Conservation (phyloP, 345 rosid species). For the Aurinia saxatilis region DNA sequence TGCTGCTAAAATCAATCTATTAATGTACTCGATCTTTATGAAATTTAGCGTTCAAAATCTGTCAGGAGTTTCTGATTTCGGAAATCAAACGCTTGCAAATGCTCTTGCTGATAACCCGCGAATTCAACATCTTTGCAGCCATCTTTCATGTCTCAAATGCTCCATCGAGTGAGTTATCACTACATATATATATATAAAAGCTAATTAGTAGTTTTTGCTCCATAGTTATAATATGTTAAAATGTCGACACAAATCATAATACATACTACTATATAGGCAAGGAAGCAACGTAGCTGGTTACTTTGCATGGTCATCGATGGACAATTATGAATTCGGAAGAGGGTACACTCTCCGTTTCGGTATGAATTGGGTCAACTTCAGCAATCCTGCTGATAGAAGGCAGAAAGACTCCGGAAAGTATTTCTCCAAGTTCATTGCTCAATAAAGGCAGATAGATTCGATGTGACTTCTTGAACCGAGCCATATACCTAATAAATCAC, state of each 20-base stretch:
- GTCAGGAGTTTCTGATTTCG: constrained; percentile 18
- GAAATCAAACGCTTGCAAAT: not conserved
- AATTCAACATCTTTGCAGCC: constrained; percentile 19
- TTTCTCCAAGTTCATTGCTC: constrained; percentile 29
- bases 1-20: no score
- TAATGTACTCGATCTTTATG: no score
- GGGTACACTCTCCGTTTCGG: constrained; percentile 23
- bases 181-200: no score
- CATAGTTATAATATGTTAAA: no score
- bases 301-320: constrained; percentile 24
- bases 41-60: no score
- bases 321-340: constrained; percentile 21
- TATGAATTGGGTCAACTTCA: constrained; percentile 28
- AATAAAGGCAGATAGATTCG: not conserved
- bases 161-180: constrained; percentile 15
- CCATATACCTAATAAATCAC: no score
- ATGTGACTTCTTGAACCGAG: no score
- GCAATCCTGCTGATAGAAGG: constrained; percentile 16
- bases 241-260: no score
- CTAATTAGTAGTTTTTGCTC: no score
- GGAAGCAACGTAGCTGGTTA: constrained; percentile 13
- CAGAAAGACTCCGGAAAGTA: constrained; percentile 25
- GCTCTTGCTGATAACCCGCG: constrained; percentile 20
- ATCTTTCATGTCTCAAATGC: constrained; percentile 23
- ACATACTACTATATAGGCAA: not conserved